These are phyloP conservation scores for Aspergillus japonicus DNA, from an alignment of 2,329 filamentous ascomycete genomes.

Conservation along the genomic window DNA sequence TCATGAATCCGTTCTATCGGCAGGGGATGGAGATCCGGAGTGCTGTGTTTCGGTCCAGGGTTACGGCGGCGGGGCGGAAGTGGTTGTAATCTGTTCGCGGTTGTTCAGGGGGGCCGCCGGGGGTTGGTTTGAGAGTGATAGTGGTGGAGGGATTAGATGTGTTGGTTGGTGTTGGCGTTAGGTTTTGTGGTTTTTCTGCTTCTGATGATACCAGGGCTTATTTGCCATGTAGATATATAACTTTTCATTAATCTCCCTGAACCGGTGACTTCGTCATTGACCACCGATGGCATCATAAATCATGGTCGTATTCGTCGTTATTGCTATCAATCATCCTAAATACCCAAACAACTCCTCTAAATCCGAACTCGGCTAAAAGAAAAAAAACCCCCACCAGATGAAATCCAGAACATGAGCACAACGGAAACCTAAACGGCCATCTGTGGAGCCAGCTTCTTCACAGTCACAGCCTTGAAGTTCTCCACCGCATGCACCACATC, in stretches of 20 bases:
- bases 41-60: constrained; percentile 77
- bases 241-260: not conserved
- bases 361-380: not conserved
- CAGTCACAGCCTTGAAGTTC: constrained; percentile 41
- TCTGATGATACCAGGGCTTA: not conserved
- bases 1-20: constrained; percentile 95
- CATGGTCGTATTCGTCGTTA: constrained; percentile 3
- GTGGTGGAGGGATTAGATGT: not conserved
- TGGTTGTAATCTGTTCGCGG: constrained; percentile 61
- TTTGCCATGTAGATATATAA: not conserved
- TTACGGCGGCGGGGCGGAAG: constrained; percentile 87
- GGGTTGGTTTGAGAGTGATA: too few species aligned
- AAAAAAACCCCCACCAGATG: not conserved
- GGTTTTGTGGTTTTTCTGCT: not conserved
- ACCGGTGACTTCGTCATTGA: too few species aligned
- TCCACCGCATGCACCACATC: constrained; percentile 44
- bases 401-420: not conserved
- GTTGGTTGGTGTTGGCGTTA: not conserved
- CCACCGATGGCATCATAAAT: not conserved
- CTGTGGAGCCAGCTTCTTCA: constrained; percentile 45
- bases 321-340: not conserved
- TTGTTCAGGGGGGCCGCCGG: not conserved
- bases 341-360: not conserved
- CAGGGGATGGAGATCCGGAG: constrained; percentile 83
- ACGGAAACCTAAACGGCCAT: constrained; percentile 27